A percentile compares a stretch with the other conserved stretches of the same genome.
Conservation (phyloP, 345 rosid genomes). For the Eucalyptus dawsonii region DNA sequence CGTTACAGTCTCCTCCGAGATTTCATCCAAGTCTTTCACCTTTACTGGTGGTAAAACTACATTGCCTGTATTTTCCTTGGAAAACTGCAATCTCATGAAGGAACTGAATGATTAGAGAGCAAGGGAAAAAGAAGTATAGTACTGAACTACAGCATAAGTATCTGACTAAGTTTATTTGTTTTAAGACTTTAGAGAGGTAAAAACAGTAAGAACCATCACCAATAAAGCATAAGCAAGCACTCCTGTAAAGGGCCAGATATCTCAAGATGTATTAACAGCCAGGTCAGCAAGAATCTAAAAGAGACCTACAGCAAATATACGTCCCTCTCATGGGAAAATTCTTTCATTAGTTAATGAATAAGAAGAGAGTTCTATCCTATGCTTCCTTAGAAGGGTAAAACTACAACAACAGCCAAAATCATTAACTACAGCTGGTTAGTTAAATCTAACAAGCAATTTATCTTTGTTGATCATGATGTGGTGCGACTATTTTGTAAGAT, state of each 20-base stretch:
- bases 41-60: conserved; percentile 38
- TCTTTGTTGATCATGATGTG: not conserved
- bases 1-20: conserved; percentile 51
- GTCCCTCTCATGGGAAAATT: not conserved
- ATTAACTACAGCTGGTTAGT: not conserved
- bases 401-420: not conserved
- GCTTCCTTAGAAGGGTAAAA: not conserved
- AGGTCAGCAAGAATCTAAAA: not conserved
- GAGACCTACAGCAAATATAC: not conserved
- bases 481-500: not conserved
- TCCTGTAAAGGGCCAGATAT: not conserved
- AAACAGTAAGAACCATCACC: not conserved
- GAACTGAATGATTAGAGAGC: not conserved
- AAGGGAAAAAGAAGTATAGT: not conserved
- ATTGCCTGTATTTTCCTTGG: conserved; percentile 36
- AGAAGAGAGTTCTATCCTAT: not conserved
- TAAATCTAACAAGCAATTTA: not conserved
- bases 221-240: not conserved
- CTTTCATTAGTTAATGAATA: not conserved
- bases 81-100: conserved; percentile 26
- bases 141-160: not conserved
- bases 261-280: not conserved
- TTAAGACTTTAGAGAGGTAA: not conserved
- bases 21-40: conserved; percentile 39
- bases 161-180: not conserved